These are phyloP conservation scores for Chytridium lagenaria DNA, from an alignment of 371 early-diverging fungal species.

Conservation along the genomic window DNA sequence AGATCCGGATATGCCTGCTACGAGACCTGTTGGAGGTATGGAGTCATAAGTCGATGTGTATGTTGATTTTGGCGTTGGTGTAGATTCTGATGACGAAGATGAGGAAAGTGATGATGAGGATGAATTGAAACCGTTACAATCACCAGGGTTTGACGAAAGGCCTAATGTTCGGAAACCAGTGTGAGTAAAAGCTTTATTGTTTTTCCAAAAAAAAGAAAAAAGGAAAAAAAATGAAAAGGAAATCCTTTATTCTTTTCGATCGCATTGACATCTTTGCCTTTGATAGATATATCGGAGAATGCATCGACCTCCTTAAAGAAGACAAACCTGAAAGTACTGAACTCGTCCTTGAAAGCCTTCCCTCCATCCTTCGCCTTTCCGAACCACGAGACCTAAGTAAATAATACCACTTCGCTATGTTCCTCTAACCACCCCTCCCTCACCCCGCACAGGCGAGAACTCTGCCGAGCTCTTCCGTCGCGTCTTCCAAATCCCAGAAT, in stretches of 20 bases:
- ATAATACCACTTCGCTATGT: neutral
- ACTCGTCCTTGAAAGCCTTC: neutral
- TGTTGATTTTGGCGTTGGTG: neutral
- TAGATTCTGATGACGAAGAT: conserved; percentile 9
- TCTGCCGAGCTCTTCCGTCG: neutral
- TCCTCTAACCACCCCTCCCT: neutral
- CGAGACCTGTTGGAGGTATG: neutral
- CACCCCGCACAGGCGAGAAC: neutral
- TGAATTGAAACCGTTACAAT: neutral
- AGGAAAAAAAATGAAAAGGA: too few relatives aligned
- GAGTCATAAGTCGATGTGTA: neutral
- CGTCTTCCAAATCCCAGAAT: conserved; percentile 1
- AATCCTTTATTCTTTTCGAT: too few relatives aligned
- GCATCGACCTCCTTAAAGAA: conserved; percentile 5
- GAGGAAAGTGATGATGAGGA: conserved; percentile 12
- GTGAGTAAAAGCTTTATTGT: too few relatives aligned
- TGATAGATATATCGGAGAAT: conserved; percentile 5
- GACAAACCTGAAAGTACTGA: neutral
- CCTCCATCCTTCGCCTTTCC: neutral
- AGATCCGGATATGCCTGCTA: neutral
- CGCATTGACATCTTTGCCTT: neutral
- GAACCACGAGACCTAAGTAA: neutral
- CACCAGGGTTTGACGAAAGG: neutral
- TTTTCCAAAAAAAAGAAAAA: too few relatives aligned
- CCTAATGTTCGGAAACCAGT: neutral